Percentiles rank a stretch among this genome's conserved stretches.
These are phyloP conservation scores for Claviceps digitariae DNA, from an alignment of 2,329 filamentous ascomycete genomes.

Conservation along the genomic window DNA sequence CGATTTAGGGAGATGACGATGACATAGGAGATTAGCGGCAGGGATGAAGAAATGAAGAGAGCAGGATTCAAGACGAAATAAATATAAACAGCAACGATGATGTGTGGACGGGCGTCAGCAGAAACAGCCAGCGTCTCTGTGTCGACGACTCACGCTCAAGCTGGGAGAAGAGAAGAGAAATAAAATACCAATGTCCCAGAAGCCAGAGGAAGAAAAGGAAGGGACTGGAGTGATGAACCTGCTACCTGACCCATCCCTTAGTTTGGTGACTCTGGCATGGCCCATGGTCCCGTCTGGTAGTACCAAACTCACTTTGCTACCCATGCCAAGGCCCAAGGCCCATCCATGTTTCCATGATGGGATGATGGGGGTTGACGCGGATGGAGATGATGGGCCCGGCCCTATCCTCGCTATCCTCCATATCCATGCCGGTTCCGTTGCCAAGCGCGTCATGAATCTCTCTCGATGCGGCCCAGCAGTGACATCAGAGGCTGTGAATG, in stretches of 20 bases:
- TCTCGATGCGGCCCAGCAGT: neutral
- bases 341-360: too few relatives aligned
- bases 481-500: conserved; percentile 23
- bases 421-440: neutral
- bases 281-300: neutral
- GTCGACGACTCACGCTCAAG: neutral
- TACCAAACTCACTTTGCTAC: neutral
- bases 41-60: neutral
- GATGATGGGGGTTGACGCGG: too few relatives aligned
- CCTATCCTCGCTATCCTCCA: too few relatives aligned
- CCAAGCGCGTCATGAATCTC: conserved; percentile 1
- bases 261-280: neutral
- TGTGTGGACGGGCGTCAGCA: neutral
- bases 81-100: too few relatives aligned
- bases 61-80: neutral
- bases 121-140: neutral
- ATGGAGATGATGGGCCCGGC: neutral
- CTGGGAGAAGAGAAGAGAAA: neutral
- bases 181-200: neutral
- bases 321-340: too few relatives aligned
- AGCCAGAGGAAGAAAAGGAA: neutral
- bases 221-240: neutral
- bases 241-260: too few relatives aligned
- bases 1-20: neutral
- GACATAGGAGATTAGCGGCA: neutral